These are phyloP conservation scores for Benincasa hispida DNA, from an alignment of 306 rosid species.

Conservation along the genomic window DNA sequence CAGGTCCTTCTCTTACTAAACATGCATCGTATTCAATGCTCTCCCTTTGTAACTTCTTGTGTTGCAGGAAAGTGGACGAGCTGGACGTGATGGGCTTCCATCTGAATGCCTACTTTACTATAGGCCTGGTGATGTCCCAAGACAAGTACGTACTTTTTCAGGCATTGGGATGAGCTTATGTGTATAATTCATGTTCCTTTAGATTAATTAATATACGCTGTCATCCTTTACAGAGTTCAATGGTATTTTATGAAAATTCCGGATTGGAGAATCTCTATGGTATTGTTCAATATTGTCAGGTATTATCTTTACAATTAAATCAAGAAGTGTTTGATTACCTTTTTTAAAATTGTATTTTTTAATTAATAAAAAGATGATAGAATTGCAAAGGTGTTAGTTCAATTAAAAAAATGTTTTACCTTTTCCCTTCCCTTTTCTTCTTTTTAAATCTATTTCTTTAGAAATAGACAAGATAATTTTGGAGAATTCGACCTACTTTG, in stretches of 20 bases:
- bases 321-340: background rate
- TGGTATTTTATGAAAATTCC: slow-evolving; percentile 90
- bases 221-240: slow-evolving; percentile 67
- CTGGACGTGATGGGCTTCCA: slow-evolving; percentile 96
- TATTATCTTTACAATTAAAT: slow-evolving; percentile 13
- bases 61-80: slow-evolving; percentile 92
- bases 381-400: background rate
- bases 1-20: slow-evolving; percentile 48
- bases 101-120: slow-evolving; percentile 87
- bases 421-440: background rate
- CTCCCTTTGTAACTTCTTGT: slow-evolving; percentile 14
- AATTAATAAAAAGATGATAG: background rate
- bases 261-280: slow-evolving; percentile 90
- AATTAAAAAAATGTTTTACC: background rate
- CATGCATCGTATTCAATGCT: slow-evolving; percentile 5
- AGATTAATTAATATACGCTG: background rate
- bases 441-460: background rate
- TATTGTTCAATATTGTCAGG: slow-evolving; percentile 85
- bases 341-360: background rate
- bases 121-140: slow-evolving; percentile 80
- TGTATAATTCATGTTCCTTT: background rate
- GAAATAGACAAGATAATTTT: background rate
- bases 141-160: slow-evolving; percentile 45
- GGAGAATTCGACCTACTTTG: background rate
- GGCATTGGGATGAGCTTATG: background rate